Conservation (phyloP, 768 basidiomycete genomes). For the Jaapia argillacea region DNA sequence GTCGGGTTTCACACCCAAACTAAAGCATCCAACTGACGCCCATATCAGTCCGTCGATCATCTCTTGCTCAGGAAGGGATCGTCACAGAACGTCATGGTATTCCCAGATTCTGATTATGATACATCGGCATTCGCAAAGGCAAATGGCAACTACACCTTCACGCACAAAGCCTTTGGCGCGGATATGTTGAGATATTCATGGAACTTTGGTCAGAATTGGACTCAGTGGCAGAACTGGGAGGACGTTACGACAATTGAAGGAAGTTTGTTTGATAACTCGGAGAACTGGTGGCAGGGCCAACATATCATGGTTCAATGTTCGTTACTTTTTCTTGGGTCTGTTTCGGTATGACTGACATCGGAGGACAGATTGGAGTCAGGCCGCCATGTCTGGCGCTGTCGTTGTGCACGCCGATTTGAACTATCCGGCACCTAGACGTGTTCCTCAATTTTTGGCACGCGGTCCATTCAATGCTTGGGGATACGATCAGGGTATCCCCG, state of each 20-base stretch:
- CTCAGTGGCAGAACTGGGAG: slow-evolving; percentile 74
- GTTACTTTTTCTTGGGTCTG: slow-evolving; percentile 23
- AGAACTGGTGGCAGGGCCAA: slow-evolving; percentile 67
- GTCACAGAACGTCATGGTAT: slow-evolving; percentile 74
- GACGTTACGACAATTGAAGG: slow-evolving; percentile 54
- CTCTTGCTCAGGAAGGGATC: slow-evolving; percentile 75
- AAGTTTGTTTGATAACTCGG: slow-evolving; percentile 34
- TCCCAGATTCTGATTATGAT: slow-evolving; percentile 76
- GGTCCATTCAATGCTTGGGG: slow-evolving; percentile 92
- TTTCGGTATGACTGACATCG: background rate
- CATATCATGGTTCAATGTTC: slow-evolving; percentile 87
- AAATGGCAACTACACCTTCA: slow-evolving; percentile 62
- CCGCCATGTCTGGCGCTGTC: slow-evolving; percentile 48
- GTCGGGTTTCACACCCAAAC: slow-evolving; percentile 14
- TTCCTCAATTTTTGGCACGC: slow-evolving; percentile 80
- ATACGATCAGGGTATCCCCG: slow-evolving; percentile 71
- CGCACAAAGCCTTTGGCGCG: slow-evolving; percentile 78
- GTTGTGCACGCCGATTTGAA: slow-evolving; percentile 73
- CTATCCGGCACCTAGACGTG: slow-evolving; percentile 55
- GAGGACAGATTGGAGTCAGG: slow-evolving; percentile 64
- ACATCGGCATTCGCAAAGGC: slow-evolving; percentile 43
- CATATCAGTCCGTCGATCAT: slow-evolving; percentile 56
- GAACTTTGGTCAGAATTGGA: slow-evolving; percentile 83
- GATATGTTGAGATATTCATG: slow-evolving; percentile 81
- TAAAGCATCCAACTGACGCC: background rate